These are phyloP conservation scores for Chlorencoelia australis DNA, from an alignment of 2,329 filamentous ascomycete species.

Conservation along the genomic window DNA sequence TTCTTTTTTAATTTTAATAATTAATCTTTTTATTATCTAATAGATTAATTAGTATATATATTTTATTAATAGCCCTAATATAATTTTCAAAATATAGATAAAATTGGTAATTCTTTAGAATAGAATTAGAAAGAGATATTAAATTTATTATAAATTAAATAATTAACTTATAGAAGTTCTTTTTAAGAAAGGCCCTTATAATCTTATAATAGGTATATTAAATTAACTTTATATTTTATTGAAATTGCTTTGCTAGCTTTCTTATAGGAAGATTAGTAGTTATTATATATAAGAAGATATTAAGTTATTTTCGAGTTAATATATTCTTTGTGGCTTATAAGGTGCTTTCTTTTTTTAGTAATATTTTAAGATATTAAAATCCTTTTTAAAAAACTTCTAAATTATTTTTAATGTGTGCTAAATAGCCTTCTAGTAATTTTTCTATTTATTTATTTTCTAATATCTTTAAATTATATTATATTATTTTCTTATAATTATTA, in stretches of 20 bases:
- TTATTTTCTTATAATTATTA: background rate
- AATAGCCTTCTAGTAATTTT: background rate
- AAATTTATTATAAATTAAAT: background rate
- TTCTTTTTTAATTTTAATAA: background rate
- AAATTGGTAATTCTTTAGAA: background rate
- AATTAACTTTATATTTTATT: too few relatives aligned
- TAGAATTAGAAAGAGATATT: background rate
- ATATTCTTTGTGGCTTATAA: background rate
- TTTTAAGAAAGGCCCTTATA: background rate
- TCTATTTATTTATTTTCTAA: background rate
- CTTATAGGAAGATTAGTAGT: too few relatives aligned
- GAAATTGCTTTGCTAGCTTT: too few relatives aligned
- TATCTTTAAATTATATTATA: background rate
- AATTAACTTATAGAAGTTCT: background rate
- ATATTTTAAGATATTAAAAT: background rate
- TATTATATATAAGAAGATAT: background rate
- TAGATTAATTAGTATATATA: background rate
- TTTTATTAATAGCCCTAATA: background rate
- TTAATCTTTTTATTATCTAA: background rate
- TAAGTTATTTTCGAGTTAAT: background rate
- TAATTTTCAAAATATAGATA: background rate
- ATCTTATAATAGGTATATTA: too few relatives aligned
- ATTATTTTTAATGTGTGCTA: background rate
- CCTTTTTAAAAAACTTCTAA: background rate
- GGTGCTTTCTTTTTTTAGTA: background rate